Conservation (phyloP, 257 asterid genomes). For the Rubia yunnanensis region DNA sequence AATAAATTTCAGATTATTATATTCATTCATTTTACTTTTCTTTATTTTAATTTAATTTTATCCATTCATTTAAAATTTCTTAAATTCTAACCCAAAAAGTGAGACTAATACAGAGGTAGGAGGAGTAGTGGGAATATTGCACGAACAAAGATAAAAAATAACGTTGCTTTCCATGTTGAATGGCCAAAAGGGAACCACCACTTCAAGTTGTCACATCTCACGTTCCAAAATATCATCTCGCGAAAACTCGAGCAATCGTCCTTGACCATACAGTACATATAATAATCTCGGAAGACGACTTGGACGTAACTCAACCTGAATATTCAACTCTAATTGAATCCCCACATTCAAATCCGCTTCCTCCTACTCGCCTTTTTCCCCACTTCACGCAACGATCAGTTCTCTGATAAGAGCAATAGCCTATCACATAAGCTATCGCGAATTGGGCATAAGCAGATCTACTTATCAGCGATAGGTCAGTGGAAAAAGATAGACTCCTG, state of each 20-base stretch:
- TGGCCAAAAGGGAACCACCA: conserved; percentile 4
- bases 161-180: conserved; percentile 4
- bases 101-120: too few relatives aligned
- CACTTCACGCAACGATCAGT: conserved; percentile 36
- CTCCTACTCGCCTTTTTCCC: conserved; percentile 33
- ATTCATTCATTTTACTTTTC: too few relatives aligned
- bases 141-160: not conserved
- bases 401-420: accelerated
- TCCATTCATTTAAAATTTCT: too few relatives aligned
- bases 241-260: not conserved
- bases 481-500: conserved; percentile 58
- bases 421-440: not conserved
- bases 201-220: not conserved
- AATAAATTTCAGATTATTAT: too few relatives aligned
- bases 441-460: accelerated
- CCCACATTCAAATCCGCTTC: conserved; percentile 75
- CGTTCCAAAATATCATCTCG: not conserved
- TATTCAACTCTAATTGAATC: conserved; percentile 69
- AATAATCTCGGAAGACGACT: not conserved
- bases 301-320: conserved; percentile 50
- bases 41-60: too few relatives aligned
- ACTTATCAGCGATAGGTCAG: conserved; percentile 51
- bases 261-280: not conserved
- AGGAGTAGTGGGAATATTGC: not conserved
- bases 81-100: too few relatives aligned